Percentiles rank a stretch among this genome's conserved stretches.
These are phyloP conservation scores for Mercurialis annua DNA, from an alignment of 345 rosid genomes.

Conservation along the genomic window DNA sequence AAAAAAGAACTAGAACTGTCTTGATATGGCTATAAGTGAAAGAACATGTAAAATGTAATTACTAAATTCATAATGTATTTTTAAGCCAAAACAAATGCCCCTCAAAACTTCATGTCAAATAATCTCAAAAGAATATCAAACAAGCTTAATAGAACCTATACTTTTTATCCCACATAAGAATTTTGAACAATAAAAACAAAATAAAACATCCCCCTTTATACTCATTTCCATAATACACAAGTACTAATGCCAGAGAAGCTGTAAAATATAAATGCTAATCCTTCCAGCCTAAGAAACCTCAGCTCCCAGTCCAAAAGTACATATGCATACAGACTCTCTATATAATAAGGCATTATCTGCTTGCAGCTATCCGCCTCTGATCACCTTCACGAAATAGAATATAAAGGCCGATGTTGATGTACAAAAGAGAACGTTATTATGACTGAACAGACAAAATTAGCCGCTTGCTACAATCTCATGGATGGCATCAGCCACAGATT, in stretches of 20 bases:
- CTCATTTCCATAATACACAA: slow-evolving; percentile 30
- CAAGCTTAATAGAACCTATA: slow-evolving; percentile 22
- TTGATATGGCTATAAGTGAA: too few relatives aligned
- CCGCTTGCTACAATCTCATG: slow-evolving; percentile 88
- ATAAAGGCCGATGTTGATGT: neutral
- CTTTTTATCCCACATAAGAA: slow-evolving; percentile 5
- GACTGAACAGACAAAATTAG: slow-evolving; percentile 26
- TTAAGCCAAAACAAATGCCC: slow-evolving; percentile 8
- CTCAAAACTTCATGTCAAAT: slow-evolving; percentile 17
- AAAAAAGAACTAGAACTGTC: too few relatives aligned
- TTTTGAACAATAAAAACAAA: neutral
- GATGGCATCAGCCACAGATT: slow-evolving; percentile 69
- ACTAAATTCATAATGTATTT: slow-evolving; percentile 2
- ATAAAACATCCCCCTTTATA: neutral
- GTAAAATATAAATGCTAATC: slow-evolving; percentile 12
- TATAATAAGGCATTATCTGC: slow-evolving; percentile 13
- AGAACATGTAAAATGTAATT: too few relatives aligned
- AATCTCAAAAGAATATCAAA: slow-evolving; percentile 3
- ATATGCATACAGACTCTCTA: slow-evolving; percentile 6
- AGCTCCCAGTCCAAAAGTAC: slow-evolving; percentile 3
- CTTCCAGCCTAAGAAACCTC: neutral
- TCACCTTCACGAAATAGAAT: neutral
- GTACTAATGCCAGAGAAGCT: slow-evolving; percentile 15
- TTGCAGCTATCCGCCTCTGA: slow-evolving; percentile 13
- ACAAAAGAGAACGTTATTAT: neutral